Conservation (phyloP, 305 asterid genomes). For the Ilex paraguariensis region DNA sequence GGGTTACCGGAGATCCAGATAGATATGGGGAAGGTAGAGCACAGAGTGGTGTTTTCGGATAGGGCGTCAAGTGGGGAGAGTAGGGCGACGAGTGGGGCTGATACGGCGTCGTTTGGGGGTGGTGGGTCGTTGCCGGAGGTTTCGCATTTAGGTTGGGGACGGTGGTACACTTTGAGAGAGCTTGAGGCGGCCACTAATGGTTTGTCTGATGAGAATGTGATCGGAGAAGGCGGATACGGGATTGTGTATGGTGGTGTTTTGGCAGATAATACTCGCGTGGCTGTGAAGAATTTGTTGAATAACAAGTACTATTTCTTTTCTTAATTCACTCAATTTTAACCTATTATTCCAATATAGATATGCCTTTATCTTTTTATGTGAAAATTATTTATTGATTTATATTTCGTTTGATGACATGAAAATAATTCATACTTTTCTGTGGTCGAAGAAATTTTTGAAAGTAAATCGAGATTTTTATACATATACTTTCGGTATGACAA, state of each 20-base stretch:
- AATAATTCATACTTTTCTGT: too few species aligned
- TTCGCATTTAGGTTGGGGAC: conserved; percentile 82
- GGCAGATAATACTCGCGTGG: conserved; percentile 55
- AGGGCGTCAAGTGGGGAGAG: conserved; percentile 83
- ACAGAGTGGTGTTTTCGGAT: conserved; percentile 70
- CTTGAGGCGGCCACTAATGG: conserved; percentile 79
- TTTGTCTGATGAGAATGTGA: conserved; percentile 69
- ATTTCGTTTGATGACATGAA: too few species aligned
- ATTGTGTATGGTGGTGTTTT: conserved; percentile 60
- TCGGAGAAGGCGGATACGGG: conserved; percentile 85
- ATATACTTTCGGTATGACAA: too few species aligned
- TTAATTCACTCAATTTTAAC: not conserved
- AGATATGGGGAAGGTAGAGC: conserved; percentile 86
- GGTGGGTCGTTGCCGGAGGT: conserved; percentile 75
- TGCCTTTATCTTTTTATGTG: not conserved
- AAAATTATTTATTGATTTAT: not conserved
- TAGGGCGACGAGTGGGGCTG: conserved; percentile 68
- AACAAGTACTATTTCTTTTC: conserved; percentile 34
- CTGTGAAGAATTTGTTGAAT: conserved; percentile 69
- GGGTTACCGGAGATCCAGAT: conserved; percentile 71
- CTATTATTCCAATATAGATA: not conserved
- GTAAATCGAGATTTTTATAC: too few species aligned
- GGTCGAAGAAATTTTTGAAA: too few species aligned
- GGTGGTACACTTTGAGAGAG: conserved; percentile 82
- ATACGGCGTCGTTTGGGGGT: conserved; percentile 57